These are phyloP conservation scores for Cyphellophora attinorum DNA, from an alignment of 2,329 filamentous ascomycete genomes.

Conservation along the genomic window DNA sequence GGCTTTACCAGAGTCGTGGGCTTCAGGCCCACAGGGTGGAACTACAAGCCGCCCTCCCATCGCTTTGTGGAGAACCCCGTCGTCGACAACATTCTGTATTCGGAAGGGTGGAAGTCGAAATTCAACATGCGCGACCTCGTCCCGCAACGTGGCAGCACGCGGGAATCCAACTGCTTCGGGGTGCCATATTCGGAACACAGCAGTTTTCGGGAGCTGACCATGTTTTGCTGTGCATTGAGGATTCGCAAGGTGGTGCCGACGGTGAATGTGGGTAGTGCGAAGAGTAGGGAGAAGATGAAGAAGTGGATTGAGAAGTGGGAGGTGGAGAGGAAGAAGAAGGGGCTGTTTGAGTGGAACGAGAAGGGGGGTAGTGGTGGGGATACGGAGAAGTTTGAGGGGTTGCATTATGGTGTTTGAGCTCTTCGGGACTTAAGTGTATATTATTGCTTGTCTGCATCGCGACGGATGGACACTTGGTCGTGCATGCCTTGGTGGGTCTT, in stretches of 20 bases:
- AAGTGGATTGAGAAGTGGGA: constrained; percentile 57
- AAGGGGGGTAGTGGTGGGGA: constrained; percentile 14
- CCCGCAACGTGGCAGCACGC: constrained; percentile 74
- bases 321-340: constrained; percentile 52
- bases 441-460: too few relatives aligned
- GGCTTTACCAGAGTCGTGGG: constrained; percentile 74
- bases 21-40: constrained; percentile 91
- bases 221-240: constrained; percentile 80
- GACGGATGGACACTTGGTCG: too few relatives aligned
- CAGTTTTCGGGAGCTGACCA: constrained; percentile 84
- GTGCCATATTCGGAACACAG: constrained; percentile 96
- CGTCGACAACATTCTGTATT: constrained; percentile 56
- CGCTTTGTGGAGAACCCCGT: constrained; percentile 53
- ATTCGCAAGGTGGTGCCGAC: constrained; percentile 90
- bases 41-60: constrained; percentile 64
- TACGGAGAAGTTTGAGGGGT: constrained; percentile 11
- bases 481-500: too few relatives aligned
- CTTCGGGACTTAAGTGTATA: too few relatives aligned
- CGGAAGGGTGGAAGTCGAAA: constrained; percentile 62
- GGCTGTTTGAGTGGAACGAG: constrained; percentile 37
- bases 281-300: constrained; percentile 57
- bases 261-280: constrained; percentile 68
- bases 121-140: constrained; percentile 65
- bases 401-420: constrained; percentile 1
- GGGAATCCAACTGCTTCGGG: constrained; percentile 76